Base-by-base conservation (phyloP, 2,329 filamentous ascomycete species). In the Eurotiales sp. region DNA sequence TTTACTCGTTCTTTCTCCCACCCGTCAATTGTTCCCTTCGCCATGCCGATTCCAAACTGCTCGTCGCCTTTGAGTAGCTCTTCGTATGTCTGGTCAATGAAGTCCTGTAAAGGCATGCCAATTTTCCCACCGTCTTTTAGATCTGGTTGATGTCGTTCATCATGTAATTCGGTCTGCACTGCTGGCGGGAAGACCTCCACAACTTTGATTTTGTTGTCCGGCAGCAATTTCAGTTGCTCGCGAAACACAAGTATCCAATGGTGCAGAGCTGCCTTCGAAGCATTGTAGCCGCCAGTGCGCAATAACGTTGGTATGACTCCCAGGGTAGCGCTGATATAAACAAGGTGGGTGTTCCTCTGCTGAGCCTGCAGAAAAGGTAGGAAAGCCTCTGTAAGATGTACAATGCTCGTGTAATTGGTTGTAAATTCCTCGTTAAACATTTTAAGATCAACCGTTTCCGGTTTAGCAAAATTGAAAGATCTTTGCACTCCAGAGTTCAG, bases 111-210 rank as follows among this genome's bases (percentile, higher is more conserved):
- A 3, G 78, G 78, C 74, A 82, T 81, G 1, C 78, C 78, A 19
- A 80, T 71, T n/a, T 66, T 54, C 14, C 71, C 58, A 1, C 77
- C 77, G 50, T 75, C 68, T 59, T 77, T 72, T 58, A 78, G 67
- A 56, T 80, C 76, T 0, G 77, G 77, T 63, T 80, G 77, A 52
- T 80, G 74, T 61, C 68, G 54, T 79, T 64, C 69, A 53, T 81
- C 77, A 53, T 81, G 78, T 22, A 82, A 62, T 59, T 82, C 79
- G 0, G 77, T 82, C 64, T 81, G 78, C 30, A 81, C 78, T 1
- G 77, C 76, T 0, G 78, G 79, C 3, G 79, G 78, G 50, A 75
- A 77, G 8, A 82, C 68, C 61, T 81, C 79, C 32, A 81, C 65
- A n/a, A 81, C 71, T 54, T 78, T 77, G 58, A 81, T 68, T 42